A percentile compares a stretch with the other conserved stretches of the same genome.
These are phyloP conservation scores for Pulveroboletus sp. DNA, from an alignment of 768 basidiomycete genomes.

Conservation along the genomic window DNA sequence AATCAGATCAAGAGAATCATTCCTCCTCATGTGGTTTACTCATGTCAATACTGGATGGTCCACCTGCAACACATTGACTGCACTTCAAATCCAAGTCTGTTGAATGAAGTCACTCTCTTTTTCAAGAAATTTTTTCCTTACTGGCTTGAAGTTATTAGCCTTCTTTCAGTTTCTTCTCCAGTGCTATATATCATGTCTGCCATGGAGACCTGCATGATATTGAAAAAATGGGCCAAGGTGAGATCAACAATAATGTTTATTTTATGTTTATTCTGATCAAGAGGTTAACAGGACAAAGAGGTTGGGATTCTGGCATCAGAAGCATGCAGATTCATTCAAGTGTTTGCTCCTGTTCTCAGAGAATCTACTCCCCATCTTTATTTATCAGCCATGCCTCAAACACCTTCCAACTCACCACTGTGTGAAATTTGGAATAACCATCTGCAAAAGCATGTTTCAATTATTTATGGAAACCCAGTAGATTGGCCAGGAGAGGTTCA, in stretches of 20 bases:
- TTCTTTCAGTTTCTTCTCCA: too few relatives aligned
- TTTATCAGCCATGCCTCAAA: slow-evolving; percentile 4
- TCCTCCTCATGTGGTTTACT: neutral
- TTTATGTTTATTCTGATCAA: too few relatives aligned
- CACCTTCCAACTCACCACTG: neutral
- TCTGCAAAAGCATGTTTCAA: neutral
- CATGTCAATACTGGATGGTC: neutral
- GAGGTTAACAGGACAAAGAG: neutral
- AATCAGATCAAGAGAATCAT: neutral
- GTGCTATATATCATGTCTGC: neutral
- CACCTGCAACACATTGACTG: neutral
- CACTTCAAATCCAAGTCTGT: too few relatives aligned
- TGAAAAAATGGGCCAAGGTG: slow-evolving; percentile 7
- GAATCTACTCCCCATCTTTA: neutral
- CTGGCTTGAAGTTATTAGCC: too few relatives aligned
- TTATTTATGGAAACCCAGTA: neutral
- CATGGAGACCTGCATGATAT: neutral
- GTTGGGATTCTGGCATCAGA: slow-evolving; percentile 2
- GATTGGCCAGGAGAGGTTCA: neutral
- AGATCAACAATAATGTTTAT: neutral
- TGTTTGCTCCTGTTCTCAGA: neutral
- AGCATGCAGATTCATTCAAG: neutral
- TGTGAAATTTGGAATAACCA: neutral
- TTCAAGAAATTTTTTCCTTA: too few relatives aligned
- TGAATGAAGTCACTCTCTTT: too few relatives aligned